Conservation (phyloP, 768 basidiomycete species). For the Termitomyces sp. region DNA sequence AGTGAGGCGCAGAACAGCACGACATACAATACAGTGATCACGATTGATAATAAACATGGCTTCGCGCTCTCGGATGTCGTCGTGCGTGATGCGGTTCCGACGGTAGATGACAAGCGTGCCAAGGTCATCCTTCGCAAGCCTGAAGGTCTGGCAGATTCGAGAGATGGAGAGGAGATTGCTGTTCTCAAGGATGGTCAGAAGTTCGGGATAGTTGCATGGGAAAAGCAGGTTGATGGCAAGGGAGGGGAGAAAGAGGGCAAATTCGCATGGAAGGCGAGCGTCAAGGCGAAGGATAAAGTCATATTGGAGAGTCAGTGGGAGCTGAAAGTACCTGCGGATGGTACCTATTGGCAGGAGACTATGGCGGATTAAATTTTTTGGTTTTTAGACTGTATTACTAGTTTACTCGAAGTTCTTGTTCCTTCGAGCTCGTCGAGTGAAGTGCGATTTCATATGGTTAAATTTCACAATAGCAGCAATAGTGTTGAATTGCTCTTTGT, state of each 20-base stretch:
- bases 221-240: conserved; percentile 33
- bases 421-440: too few species aligned
- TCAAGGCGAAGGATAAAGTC: conserved; percentile 37
- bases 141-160: conserved; percentile 37
- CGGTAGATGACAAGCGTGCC: conserved; percentile 32
- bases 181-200: conserved; percentile 23
- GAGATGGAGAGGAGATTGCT: conserved; percentile 30
- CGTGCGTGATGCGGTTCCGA: conserved; percentile 43
- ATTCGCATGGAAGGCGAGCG: conserved; percentile 47
- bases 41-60: conserved; percentile 41
- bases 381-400: background rate
- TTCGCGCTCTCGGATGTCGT: conserved; percentile 41
- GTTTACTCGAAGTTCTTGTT: background rate
- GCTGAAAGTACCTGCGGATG: conserved; percentile 34
- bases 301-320: conserved; percentile 47
- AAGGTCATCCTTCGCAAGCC: conserved; percentile 44
- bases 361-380: background rate
- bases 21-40: conserved; percentile 39
- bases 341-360: conserved; percentile 19
- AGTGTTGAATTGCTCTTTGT: too few species aligned
- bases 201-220: conserved; percentile 32
- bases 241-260: conserved; percentile 50
- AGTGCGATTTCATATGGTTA: background rate
- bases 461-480: background rate
- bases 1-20: conserved; percentile 37